Percentiles rank a stretch among this genome's conserved stretches.
phyloP scores from a whole-genome alignment of 345 rosid species.

The Eucalyptus cladocalyx region DNA sequence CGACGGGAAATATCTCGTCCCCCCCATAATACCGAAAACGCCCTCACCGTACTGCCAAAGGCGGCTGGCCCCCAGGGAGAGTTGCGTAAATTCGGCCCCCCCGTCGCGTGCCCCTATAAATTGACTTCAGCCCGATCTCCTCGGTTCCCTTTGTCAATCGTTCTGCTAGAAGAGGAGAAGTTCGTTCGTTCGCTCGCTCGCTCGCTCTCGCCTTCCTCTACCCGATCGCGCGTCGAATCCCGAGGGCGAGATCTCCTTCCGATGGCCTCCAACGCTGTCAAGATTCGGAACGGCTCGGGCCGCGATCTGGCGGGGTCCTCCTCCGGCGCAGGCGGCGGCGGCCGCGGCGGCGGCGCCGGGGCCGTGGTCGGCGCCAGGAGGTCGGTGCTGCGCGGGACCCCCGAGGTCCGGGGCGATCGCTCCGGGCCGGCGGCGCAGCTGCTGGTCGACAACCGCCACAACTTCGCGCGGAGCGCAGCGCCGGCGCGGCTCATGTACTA shows the following conservation, averaged over 20 bases:
- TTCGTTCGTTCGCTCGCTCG: not conserved
- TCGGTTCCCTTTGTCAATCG: not conserved
- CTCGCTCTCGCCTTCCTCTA: not conserved
- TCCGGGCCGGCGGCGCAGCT: not conserved
- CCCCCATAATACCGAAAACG: not conserved
- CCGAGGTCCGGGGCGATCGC: not conserved
- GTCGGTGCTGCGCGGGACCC: not conserved
- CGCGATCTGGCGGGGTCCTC: not conserved
- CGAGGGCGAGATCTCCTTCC: not conserved
- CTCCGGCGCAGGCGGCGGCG: not conserved
- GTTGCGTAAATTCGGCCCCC: not conserved
- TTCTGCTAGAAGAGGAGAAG: not conserved
- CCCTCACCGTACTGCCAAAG: not conserved
- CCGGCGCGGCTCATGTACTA: conserved; percentile 26
- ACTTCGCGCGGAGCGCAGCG: conserved; percentile 8
- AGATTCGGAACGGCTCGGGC: not conserved
- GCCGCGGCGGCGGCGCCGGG: not conserved
- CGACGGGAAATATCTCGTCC: not conserved
- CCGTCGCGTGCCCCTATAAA: not conserved
- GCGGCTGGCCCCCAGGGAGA: not conserved
- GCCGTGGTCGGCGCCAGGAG: not conserved
- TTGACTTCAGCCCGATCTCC: accelerated
- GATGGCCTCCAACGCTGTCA: not conserved
- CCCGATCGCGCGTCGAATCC: not conserved
- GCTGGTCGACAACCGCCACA: conserved; percentile 1